A percentile compares a stretch with the other conserved stretches of the same genome.
phyloP scores from a whole-genome alignment of 1,284 basidiomycete species.

The Takashimella koratensis region DNA sequence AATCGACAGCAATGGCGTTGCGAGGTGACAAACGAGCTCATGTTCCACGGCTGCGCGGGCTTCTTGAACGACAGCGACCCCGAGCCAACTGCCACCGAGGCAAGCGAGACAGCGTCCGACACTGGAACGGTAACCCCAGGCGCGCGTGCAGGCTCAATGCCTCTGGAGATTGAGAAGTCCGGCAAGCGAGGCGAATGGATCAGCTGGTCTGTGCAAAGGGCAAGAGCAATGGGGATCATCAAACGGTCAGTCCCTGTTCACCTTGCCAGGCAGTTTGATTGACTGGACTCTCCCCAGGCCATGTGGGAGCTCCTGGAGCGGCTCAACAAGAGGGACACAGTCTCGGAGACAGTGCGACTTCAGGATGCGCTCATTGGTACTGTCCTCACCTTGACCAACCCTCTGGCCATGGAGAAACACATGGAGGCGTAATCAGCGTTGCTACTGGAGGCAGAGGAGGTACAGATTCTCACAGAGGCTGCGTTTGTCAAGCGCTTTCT shows the following conservation, averaged over 20 bases:
- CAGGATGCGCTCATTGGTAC: too few species aligned
- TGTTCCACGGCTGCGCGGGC: not conserved
- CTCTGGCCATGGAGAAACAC: too few species aligned
- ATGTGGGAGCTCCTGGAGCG: not conserved
- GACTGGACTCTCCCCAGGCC: not conserved
- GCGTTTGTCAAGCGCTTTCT: too few species aligned
- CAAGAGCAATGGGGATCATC: not conserved
- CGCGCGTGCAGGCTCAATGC: too few species aligned
- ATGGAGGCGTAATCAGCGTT: too few species aligned
- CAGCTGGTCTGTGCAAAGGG: not conserved
- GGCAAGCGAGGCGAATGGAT: not conserved
- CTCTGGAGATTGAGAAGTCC: too few species aligned
- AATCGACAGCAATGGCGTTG: not conserved
- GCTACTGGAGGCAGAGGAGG: too few species aligned
- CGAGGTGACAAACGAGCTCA: not conserved
- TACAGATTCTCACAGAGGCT: too few species aligned
- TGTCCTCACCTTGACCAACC: too few species aligned
- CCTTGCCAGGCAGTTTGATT: not conserved
- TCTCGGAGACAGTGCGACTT: too few species aligned
- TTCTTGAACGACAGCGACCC: not conserved
- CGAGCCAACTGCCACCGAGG: not conserved
- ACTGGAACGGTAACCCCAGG: not conserved
- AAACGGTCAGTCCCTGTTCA: not conserved
- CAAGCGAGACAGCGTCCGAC: not conserved
- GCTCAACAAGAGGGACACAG: not conserved